Evolutionary conservation across 306 rosid genomes (phyloP), one percentile per base, ranked within the genome.

Genomic region (Arachis stenosperma): DNA sequence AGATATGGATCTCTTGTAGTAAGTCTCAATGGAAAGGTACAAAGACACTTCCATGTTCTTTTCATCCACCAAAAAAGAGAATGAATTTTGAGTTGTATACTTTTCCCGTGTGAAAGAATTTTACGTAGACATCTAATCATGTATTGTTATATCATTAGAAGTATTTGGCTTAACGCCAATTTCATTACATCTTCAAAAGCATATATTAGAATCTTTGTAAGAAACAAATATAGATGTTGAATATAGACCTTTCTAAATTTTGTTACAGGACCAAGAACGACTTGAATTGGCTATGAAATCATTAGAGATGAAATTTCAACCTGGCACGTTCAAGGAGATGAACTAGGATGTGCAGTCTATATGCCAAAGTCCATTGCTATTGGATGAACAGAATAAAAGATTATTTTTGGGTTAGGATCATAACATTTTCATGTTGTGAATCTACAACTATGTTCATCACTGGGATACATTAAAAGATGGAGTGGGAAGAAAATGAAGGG

Each of bases 11-110:
- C 86, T 55, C 77, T 88, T 14, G 40, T 82, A 42, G 59, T 91
- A 43, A 88, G 83, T 67, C 82, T 94, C 70, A 79, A 71, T 82
- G 89, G 97, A 75, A 88, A 89, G 96, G 98, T 91, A 86, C 52
- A 22, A 67, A 6, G 43, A 61, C 46, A 75, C 58, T 74, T 62
- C 50, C 54, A 73, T 33, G 33, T 37, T 55, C 11, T 50, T 33
- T 33, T 11, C 15, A 50, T 4, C 15, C 55, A 12, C 2, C 5
- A 50, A 46, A 50, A 46, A 46, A 46, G 3, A 46, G 13, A 46
- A 46, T 10, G 13, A 46, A 44, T 33, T 33, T 22, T 22, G 27
- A 22, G 27, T 22, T 22, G 27, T 22, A 22, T 22, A 22, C 27
- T 22, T 22, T 22, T 22, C 27, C 27, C 27, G 27, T 22, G 27